Base-by-base conservation (phyloP, 2,329 filamentous ascomycete species). In the Botrytis hyacinthi region DNA sequence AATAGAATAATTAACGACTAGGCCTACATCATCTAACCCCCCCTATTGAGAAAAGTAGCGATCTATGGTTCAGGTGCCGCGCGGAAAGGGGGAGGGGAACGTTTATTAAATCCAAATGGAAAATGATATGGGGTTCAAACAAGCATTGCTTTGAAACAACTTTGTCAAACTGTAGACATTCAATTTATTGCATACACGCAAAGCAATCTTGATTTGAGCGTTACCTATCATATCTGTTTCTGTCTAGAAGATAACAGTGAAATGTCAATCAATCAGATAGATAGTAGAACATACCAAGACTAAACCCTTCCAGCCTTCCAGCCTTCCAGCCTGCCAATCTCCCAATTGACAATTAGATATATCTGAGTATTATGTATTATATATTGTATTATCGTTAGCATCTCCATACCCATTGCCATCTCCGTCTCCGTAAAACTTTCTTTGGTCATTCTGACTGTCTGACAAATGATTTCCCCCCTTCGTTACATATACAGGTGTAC, bases 41-140 rank as follows among this genome's bases (percentile, higher is more conserved):
- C 40, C 42, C 44, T 67, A 67, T 37, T 16, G 1, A 37, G 40
- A 8, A 51, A n/a, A 40, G 32, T 67, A 51, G 20, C 65, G 22
- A 66, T 70, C 26, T 37, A 61, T 61, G 40, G 51, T 26, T 66
- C 29, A 37, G 32, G 59, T 32, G 42, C 54, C 54, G 68, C 68
- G 68, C 18, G 54, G 68, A 62, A 62, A 62, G 40, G 54, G 32
- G 29, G 46, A 35, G 26, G 16, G 46, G 32, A 12, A 40, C 18
- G 9, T 40, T 40, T 44, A 20, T 63, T 16, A 2, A 40, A 51
- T 10, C 63, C 20, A 40, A 54, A 51, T n/a, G 14, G 63, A 22
- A 10, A 66, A 37, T 48, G 20, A 37, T 37, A 51, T 65, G 62
- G 42, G 7, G 42, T 66, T 66, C 29, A 48, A 66, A 48, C 42